Evolutionary conservation across 495 filamentous ascomycete species (phyloP), one percentile per base, ranked within the genome.

Genomic region (Amphirosellinia nigrospora): DNA sequence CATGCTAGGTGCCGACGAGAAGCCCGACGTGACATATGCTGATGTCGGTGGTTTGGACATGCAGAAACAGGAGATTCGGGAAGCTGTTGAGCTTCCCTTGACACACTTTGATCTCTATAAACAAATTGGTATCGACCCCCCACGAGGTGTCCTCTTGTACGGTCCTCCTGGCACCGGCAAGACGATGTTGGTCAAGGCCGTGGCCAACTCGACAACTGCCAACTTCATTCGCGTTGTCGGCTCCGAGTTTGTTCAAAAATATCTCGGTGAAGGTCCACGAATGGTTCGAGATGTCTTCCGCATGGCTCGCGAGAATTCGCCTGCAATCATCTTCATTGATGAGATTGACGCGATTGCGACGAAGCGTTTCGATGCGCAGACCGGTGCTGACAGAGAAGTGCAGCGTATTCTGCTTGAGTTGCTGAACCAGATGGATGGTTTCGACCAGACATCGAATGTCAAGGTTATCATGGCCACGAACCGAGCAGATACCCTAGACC

Each of bases 381-480:
- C 94, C 13, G 96, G 96, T 75, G 96, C 96, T 53, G 96, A 99
- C 77, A 89, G 96, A 79, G 96, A 99, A 82, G 96, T 99, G 30
- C 96, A 99, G 84, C 94, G 96, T 85, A 99, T 98, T 75, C 83
- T 99, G 68, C 89, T 99, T 66, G 96, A 99, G 79, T 85, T 99
- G 70, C 89, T 99, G 68, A 99, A 99, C 83, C 96, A 99, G 82
- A 98, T 99, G 96, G 96, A 99, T 81, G 96, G 96, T 71, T 99
- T 99, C 83, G 96, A 99, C 79, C 96, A 98, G 80, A 95, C 94
- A 2, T 92, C 93, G 82, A 98, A 98, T 78, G 96, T 99, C 79
- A 99, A 99, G 82, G 96, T 99, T 76, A 98, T 99, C 84, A 99
- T 99, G 96, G 96, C 96, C 67, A 99, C 96, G 71, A 99, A 99